phyloP scores from a whole-genome alignment of 106 monocot genomes.

The Platanthera zijinensis region DNA sequence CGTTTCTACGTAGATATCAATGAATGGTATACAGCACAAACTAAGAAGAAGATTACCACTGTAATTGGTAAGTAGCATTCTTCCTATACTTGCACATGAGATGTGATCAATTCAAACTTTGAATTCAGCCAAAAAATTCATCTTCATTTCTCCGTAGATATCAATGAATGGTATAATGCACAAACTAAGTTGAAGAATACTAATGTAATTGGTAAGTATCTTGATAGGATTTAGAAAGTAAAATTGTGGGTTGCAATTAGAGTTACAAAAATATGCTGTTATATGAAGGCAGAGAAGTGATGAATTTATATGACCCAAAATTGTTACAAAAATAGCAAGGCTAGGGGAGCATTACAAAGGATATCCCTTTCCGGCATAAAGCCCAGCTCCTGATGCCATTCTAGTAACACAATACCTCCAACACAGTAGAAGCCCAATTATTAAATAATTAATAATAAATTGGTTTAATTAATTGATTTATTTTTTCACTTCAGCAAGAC shows the following conservation, averaged over 20 bases:
- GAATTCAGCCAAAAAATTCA: background rate
- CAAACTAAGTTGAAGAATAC: background rate
- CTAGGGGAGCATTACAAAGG: too few species aligned
- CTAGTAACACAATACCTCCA: too few species aligned
- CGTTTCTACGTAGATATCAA: background rate
- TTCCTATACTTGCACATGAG: constrained; percentile 70
- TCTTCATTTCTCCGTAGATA: background rate
- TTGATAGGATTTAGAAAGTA: background rate
- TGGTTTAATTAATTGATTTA: too few species aligned
- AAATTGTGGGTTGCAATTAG: background rate
- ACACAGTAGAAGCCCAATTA: too few species aligned
- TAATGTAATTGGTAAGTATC: background rate
- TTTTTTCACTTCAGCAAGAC: too few species aligned
- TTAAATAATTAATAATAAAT: too few species aligned
- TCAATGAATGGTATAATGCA: background rate
- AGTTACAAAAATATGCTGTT: background rate
- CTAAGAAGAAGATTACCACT: background rate
- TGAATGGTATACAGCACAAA: background rate
- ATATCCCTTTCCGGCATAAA: too few species aligned
- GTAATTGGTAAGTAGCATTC: constrained; percentile 19
- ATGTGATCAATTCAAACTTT: constrained; percentile 24
- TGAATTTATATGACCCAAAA: background rate
- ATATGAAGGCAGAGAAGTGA: background rate
- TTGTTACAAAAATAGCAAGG: too few species aligned
- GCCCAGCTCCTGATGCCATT: too few species aligned